These are phyloP conservation scores for Phytophthora pluvialis DNA, from an alignment of 352 stramenopile genomes.

Conservation along the genomic window DNA sequence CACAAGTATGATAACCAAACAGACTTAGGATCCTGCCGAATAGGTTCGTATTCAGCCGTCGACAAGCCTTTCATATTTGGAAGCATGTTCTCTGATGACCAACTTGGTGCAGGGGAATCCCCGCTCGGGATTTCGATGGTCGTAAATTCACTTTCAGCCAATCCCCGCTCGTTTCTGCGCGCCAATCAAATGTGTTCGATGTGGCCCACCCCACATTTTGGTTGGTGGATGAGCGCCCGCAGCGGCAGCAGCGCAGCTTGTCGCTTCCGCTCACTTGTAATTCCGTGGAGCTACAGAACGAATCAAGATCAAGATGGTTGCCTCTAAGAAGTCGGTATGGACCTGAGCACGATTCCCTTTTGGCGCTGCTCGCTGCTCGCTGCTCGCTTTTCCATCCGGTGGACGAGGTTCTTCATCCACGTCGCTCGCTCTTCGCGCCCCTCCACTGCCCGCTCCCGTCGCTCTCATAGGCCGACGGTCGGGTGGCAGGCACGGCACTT, in stretches of 20 bases:
- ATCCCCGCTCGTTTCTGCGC: not conserved
- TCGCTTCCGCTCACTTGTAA: constrained; percentile 14
- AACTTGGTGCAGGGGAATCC: no score
- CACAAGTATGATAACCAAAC: no score
- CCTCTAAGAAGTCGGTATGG: constrained; percentile 93
- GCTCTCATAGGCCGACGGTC: not conserved
- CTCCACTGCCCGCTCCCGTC: not conserved
- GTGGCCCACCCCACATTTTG: constrained; percentile 4
- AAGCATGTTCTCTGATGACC: no score
- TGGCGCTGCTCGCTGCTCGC: constrained; percentile 14
- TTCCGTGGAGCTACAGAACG: constrained; percentile 87
- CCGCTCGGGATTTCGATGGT: no score
- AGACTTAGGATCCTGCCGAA: no score
- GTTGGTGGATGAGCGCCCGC: not conserved
- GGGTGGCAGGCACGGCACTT: not conserved
- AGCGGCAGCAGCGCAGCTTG: not conserved
- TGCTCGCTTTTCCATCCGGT: constrained; percentile 48
- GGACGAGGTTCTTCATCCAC: constrained; percentile 53
- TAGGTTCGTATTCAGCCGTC: no score
- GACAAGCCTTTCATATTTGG: no score
- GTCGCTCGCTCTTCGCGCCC: constrained; percentile 1
- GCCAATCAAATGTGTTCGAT: constrained; percentile 1
- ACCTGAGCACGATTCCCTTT: constrained; percentile 32
- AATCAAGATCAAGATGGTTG: constrained; percentile 82
- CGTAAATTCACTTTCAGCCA: constrained; percentile 1